phyloP scores from a whole-genome alignment of 2,329 filamentous ascomycete species.

The Acrodontium crateriforme region DNA sequence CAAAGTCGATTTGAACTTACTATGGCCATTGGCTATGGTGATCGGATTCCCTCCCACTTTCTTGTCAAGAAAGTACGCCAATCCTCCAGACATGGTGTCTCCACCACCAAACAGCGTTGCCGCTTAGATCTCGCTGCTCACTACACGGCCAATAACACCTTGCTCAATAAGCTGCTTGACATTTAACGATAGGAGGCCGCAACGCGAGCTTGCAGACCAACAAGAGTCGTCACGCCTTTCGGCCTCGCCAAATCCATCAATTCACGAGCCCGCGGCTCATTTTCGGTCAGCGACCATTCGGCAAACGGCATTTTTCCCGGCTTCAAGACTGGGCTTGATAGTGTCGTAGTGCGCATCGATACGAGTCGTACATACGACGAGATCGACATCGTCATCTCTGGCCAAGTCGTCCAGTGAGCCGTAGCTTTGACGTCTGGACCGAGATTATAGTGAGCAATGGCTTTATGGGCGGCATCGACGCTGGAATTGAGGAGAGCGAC shows the following conservation, averaged over 20 bases:
- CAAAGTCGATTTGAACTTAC: slow-evolving; percentile 5
- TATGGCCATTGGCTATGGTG: slow-evolving; percentile 13
- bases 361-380: slow-evolving; percentile 32
- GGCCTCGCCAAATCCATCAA: slow-evolving; percentile 27
- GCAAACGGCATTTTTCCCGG: slow-evolving; percentile 36
- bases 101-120: slow-evolving; percentile 4
- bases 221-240: slow-evolving; percentile 30
- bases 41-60: slow-evolving; percentile 12
- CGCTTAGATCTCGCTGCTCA: slow-evolving; percentile 10
- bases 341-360: slow-evolving; percentile 31
- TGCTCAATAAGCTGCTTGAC: slow-evolving; percentile 29
- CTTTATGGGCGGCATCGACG: slow-evolving; percentile 27
- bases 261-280: slow-evolving; percentile 28
- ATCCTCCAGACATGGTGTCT: slow-evolving; percentile 8
- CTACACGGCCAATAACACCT: slow-evolving; percentile 33
- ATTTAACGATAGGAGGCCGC: slow-evolving; percentile 27
- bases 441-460: slow-evolving; percentile 29
- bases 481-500: slow-evolving; percentile 38
- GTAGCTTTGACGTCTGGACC: slow-evolving; percentile 29
- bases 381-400: slow-evolving; percentile 32
- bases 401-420: slow-evolving; percentile 31
- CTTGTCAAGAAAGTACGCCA: slow-evolving; percentile 13
- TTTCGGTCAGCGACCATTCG: slow-evolving; percentile 36
- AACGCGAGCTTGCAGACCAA: slow-evolving; percentile 35
- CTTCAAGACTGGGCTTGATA: slow-evolving; percentile 29